Evolutionary conservation across 2,329 filamentous ascomycete genomes (phyloP), one percentile per base, ranked within the genome.

Genomic region (Chaetomium globosum): DNA sequence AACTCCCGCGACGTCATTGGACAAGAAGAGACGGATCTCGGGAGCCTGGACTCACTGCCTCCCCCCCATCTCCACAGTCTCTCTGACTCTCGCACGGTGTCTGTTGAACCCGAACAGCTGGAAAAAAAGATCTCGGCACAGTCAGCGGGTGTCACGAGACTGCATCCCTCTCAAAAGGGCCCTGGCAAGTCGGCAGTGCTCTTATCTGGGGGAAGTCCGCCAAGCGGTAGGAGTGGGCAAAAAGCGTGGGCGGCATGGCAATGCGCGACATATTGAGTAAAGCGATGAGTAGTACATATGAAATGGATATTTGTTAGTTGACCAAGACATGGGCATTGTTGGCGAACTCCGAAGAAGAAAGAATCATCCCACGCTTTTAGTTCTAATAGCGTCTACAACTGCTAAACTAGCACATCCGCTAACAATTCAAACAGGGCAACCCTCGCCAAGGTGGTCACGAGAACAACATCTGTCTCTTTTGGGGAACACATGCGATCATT

Each of bases 1-100:
- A 54, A 54, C n/a, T 39, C 53, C 43, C 13, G 19, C 33, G 10
- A 26, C 28, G 54, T 62, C 53, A 65, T 65, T 61, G 57, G 57
- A 26, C 31, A 21, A 19, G 19, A 5, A 9, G n/a, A 13, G 52
- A 21, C 48, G 51, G 39, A n/a, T 5, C 28, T 39, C 16, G 28
- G 33, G 60, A 30, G 46, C 51, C 60, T 56, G 19, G 59, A 23
- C 46, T 30, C 46, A 23, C 49, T 21, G 19, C 49, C 9, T 31
- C 51, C 55, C 13, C 33, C 36, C 23, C 12, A 23, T n/a, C 19
- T 36, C 39, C 26, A 30, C 51, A 52, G 26, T 21, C 12, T n/a
- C n/a, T n/a, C n/a, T n/a, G n/a, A n/a, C n/a, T n/a, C n/a, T 21
- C 21, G 9, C 21, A 26, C 12, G 21, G 21, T 13, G 9, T 19